Conservation (phyloP, 169 alveolate genomes). For the Theileria equi region DNA sequence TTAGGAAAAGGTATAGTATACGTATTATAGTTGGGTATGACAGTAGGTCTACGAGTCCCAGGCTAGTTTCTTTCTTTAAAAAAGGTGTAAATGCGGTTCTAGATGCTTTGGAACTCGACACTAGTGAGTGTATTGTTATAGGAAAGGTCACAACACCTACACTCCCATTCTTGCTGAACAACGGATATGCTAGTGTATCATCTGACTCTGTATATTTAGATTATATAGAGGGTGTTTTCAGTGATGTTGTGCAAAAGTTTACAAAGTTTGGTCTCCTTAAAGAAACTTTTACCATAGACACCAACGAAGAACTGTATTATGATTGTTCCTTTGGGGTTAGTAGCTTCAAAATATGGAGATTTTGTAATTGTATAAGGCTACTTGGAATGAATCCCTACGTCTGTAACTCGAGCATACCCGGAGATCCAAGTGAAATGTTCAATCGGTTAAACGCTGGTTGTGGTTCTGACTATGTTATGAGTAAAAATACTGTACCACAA, state of each 20-base stretch:
- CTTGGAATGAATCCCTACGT: slow-evolving; percentile 23
- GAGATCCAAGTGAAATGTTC: neutral
- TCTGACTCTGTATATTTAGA: slow-evolving; percentile 15
- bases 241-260: neutral
- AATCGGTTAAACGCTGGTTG: slow-evolving; percentile 24
- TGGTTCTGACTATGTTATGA: slow-evolving; percentile 70
- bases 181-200: neutral
- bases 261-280: slow-evolving; percentile 17
- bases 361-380: slow-evolving; percentile 31
- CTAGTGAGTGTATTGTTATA: slow-evolving; percentile 2
- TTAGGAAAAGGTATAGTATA: neutral
- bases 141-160: slow-evolving; percentile 56
- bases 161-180: slow-evolving; percentile 29
- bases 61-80: slow-evolving; percentile 11
- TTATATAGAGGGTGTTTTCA: slow-evolving; percentile 2
- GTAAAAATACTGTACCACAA: slow-evolving; percentile 27
- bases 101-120: slow-evolving; percentile 7
- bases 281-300: neutral
- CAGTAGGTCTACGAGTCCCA: slow-evolving; percentile 27
- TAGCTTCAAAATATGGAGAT: slow-evolving; percentile 15
- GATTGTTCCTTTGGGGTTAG: slow-evolving; percentile 61
- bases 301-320: slow-evolving; percentile 6
- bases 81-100: slow-evolving; percentile 32
- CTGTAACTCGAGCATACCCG: slow-evolving; percentile 13
- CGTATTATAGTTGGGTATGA: slow-evolving; percentile 49